phyloP scores from a whole-genome alignment of 1,284 basidiomycete genomes.

The Uromyces viciae-fabae region DNA sequence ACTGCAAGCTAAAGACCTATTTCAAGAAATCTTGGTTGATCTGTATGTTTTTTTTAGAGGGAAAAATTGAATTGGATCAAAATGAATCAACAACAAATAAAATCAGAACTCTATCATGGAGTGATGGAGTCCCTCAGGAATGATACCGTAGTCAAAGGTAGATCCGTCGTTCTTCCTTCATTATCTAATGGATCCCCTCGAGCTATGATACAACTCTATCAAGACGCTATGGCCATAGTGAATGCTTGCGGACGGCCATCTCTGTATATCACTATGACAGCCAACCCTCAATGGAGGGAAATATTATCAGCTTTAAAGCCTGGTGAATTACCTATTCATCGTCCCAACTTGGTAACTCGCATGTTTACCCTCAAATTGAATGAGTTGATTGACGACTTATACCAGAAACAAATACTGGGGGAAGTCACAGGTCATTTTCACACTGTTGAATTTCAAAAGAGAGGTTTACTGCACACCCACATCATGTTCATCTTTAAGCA shows the following conservation, averaged over 20 bases:
- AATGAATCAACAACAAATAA: background rate
- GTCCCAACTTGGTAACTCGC: background rate
- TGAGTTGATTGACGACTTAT: background rate
- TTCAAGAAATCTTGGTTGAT: constrained; percentile 10
- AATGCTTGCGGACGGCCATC: constrained; percentile 52
- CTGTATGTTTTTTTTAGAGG: constrained; percentile 2
- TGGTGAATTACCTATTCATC: background rate
- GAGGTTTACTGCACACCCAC: background rate
- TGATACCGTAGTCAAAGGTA: background rate
- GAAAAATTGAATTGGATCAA: background rate
- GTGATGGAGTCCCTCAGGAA: background rate
- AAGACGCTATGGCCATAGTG: constrained; percentile 56
- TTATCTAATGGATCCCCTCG: constrained; percentile 55
- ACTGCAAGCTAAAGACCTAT: background rate
- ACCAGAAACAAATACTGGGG: background rate
- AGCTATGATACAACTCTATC: constrained; percentile 56
- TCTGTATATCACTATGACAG: constrained; percentile 57
- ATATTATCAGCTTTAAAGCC: background rate
- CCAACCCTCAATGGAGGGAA: constrained; percentile 55
- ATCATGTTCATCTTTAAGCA: background rate
- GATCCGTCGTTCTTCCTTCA: constrained; percentile 53
- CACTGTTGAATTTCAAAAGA: constrained; percentile 12
- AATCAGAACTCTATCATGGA: background rate
- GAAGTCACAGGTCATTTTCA: background rate
- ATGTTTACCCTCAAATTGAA: background rate